Evolutionary conservation across 1,139 yeast species (phyloP), one percentile per base, ranked within the genome.

Genomic region (Scheffersomyces stambukii): DNA sequence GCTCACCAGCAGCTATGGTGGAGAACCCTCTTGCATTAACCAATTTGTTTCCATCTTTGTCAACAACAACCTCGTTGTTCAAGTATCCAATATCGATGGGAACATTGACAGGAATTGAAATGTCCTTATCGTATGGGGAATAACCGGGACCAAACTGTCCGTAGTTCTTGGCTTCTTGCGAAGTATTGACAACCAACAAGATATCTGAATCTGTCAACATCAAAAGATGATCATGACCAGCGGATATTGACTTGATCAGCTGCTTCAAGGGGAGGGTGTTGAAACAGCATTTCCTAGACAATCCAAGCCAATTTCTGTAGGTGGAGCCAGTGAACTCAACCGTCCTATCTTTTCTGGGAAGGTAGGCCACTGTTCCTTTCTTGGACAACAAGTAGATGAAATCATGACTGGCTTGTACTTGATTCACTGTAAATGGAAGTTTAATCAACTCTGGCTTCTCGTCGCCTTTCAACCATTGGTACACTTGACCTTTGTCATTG

Each of bases 81-180:
- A 64, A 47, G 24, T 58, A 45, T 1, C 60, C 52, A 45, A 66
- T 43, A 31, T 64, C 70, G 33, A 54, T 48, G 2, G 60, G 56
- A 21, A 42, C 34, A 34, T 63, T 55, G 8, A 41, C 16, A 3
- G 65, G 60, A 9, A 60, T 42, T 5, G 34, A 29, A 4, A 36
- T 34, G 5, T 33, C 29, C 3, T 38, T 33, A 3, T 35, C 77
- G 43, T 75, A 77, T 33, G 85, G 89, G 1, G 95, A 77, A 42
- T 64, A 72, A 9, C 61, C 54, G 0, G 95, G 93, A 9, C 97
- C 97, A 54, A 70, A 84, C 56, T 89, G 97, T 5, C 96, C 97
- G 41, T 22, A 81, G 69, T 55, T 72, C 19, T 14, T 47, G 30
- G 30, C 58, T 40, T 30, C 45, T 13, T 50, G 40, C 1, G 79